Percentiles rank a stretch among this genome's conserved stretches.
Conservation (phyloP, 1,139 yeast species). For the Diutina mesorugosa region DNA sequence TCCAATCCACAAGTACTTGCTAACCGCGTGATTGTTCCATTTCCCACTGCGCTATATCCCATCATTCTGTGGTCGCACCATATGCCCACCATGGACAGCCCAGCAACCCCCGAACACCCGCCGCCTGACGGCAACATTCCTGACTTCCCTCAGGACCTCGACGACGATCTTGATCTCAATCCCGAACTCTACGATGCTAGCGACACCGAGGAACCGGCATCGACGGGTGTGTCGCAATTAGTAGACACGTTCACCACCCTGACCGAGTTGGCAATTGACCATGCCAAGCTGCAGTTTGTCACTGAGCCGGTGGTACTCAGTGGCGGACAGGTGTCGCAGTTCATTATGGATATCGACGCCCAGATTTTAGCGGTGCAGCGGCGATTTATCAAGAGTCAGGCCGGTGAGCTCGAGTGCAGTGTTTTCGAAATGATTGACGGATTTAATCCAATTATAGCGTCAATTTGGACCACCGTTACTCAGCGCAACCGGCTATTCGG, state of each 20-base stretch:
- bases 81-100: background rate
- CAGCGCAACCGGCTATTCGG: slow-evolving; percentile 25
- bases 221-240: background rate
- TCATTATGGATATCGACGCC: slow-evolving; percentile 49
- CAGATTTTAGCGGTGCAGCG: slow-evolving; percentile 47
- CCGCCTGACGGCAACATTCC: background rate
- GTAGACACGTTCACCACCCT: slow-evolving; percentile 7
- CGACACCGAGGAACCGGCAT: slow-evolving; percentile 12
- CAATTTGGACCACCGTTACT: slow-evolving; percentile 37
- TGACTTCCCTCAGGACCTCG: background rate
- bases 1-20: too few relatives aligned
- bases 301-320: slow-evolving; percentile 11
- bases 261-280: slow-evolving; percentile 7
- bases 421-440: slow-evolving; percentile 31
- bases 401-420: slow-evolving; percentile 18
- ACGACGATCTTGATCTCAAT: slow-evolving; percentile 22
- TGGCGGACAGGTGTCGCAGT: slow-evolving; percentile 41
- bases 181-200: slow-evolving; percentile 23
- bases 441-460: slow-evolving; percentile 30
- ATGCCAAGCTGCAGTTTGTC: slow-evolving; percentile 19
- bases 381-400: slow-evolving; percentile 48
- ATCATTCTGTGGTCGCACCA: background rate
- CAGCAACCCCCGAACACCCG: background rate
- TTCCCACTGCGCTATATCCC: too few relatives aligned
- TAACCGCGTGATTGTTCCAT: too few relatives aligned